These are phyloP conservation scores for Amylocystis lapponica DNA, from an alignment of 768 basidiomycete species.

Conservation along the genomic window DNA sequence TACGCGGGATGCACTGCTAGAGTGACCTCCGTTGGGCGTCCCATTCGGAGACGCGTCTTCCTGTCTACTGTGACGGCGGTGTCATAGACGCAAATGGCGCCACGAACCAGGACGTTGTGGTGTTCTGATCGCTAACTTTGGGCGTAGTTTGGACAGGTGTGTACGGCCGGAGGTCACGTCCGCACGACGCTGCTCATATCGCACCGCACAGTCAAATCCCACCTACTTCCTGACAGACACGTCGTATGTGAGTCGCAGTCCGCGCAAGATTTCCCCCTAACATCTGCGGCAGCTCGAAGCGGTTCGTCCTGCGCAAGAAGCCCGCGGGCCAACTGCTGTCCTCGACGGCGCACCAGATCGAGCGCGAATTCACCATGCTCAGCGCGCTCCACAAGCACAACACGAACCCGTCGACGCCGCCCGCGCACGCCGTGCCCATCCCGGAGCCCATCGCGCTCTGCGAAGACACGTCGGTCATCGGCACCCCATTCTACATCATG, in stretches of 20 bases:
- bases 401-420: constrained; percentile 39
- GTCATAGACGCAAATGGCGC: too few relatives aligned
- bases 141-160: constrained; percentile 80
- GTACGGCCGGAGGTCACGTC: not conserved
- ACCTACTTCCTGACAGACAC: constrained; percentile 90
- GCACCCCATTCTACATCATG: constrained; percentile 95
- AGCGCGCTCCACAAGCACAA: constrained; percentile 75
- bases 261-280: constrained; percentile 2
- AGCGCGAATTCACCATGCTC: constrained; percentile 86
- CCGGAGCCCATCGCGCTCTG: constrained; percentile 83
- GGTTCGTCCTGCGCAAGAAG: constrained; percentile 89
- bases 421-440: constrained; percentile 63
- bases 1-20: too few relatives aligned
- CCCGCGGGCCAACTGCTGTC: constrained; percentile 85
- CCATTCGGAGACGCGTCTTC: too few relatives aligned
- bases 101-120: too few relatives aligned
- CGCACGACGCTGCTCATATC: not conserved
- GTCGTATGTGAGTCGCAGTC: constrained; percentile 44
- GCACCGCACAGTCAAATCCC: constrained; percentile 71
- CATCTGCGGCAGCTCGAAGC: constrained; percentile 40
- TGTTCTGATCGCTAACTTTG: not conserved
- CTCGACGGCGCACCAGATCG: constrained; percentile 90
- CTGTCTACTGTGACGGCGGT: too few relatives aligned
- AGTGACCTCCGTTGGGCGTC: too few relatives aligned
- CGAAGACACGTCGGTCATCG: constrained; percentile 69